These are phyloP conservation scores for Tirmania nivea DNA, from an alignment of 495 filamentous ascomycete genomes.

Conservation along the genomic window DNA sequence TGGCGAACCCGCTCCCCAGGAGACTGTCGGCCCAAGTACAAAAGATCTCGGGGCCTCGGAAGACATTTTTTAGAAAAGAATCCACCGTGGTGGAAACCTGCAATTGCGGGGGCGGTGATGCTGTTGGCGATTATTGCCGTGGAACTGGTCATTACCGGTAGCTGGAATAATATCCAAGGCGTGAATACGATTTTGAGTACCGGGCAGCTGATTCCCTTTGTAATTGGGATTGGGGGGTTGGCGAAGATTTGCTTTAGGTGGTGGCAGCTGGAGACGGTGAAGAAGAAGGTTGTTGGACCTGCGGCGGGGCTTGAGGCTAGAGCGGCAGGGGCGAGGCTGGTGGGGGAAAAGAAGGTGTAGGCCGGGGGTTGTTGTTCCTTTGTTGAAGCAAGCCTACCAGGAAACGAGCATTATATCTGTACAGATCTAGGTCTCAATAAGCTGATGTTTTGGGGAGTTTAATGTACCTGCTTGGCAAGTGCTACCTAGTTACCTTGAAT, in stretches of 20 bases:
- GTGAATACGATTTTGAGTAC: slow-evolving; percentile 15
- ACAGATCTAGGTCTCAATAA: too few relatives aligned
- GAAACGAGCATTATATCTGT: too few relatives aligned
- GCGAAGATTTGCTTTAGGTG: slow-evolving; percentile 14
- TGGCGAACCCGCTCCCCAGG: background rate
- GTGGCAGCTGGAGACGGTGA: background rate
- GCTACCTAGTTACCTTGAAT: too few relatives aligned
- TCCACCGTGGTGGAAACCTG: slow-evolving; percentile 4
- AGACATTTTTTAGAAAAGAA: background rate
- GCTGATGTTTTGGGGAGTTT: too few relatives aligned
- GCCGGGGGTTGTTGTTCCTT: too few relatives aligned
- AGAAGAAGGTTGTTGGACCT: background rate
- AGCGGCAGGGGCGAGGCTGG: too few relatives aligned
- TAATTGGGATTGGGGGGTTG: slow-evolving; percentile 13
- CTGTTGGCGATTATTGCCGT: slow-evolving; percentile 1
- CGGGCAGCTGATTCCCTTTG: slow-evolving; percentile 14
- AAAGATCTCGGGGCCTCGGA: background rate
- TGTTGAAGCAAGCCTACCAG: too few relatives aligned
- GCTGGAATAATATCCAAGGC: slow-evolving; percentile 8
- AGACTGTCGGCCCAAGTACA: background rate
- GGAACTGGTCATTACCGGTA: slow-evolving; percentile 10
- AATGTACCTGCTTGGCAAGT: too few relatives aligned
- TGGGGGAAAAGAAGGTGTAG: too few relatives aligned
- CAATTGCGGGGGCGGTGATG: slow-evolving; percentile 7
- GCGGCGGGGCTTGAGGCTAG: too few relatives aligned